A percentile compares a stretch with the other conserved stretches of the same genome.
These are phyloP conservation scores for Capsicum chinense DNA, from an alignment of 257 asterid genomes.

Conservation along the genomic window DNA sequence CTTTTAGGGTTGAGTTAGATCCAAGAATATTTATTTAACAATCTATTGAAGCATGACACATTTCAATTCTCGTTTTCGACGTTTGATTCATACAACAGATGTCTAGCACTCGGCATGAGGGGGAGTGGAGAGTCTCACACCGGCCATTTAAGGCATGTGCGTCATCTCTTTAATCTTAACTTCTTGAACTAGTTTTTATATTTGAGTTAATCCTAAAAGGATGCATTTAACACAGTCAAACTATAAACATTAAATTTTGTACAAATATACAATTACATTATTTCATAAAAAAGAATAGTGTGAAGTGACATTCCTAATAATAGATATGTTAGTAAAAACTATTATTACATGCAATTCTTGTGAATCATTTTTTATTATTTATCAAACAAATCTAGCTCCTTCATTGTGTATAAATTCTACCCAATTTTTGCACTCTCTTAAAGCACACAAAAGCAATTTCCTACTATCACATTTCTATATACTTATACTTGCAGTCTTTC, in stretches of 20 bases:
- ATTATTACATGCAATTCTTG: not conserved
- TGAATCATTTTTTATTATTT: not conserved
- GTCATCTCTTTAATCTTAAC: too few species aligned
- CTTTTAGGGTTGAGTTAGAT: too few species aligned
- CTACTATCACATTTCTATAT: not conserved
- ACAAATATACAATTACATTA: not conserved
- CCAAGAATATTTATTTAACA: too few species aligned
- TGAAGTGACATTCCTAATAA: not conserved
- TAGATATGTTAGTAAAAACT: not conserved
- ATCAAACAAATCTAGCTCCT: not conserved
- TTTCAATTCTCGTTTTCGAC: too few species aligned
- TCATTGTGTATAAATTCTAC: not conserved
- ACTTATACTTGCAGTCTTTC: too few species aligned
- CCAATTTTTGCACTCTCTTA: not conserved
- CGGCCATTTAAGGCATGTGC: too few species aligned
- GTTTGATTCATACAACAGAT: too few species aligned
- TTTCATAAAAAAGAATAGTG: not conserved
- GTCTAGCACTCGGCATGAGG: too few species aligned
- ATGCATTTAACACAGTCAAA: not conserved
- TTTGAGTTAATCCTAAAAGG: too few species aligned
- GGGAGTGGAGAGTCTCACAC: too few species aligned
- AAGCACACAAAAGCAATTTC: not conserved
- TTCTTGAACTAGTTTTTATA: too few species aligned
- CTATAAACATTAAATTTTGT: not conserved
- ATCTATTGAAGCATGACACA: fast-evolving